A percentile compares a stretch with the other conserved stretches of the same genome.
Conservation (phyloP, 2,329 filamentous ascomycete species). For the Tolypocladium sp. region DNA sequence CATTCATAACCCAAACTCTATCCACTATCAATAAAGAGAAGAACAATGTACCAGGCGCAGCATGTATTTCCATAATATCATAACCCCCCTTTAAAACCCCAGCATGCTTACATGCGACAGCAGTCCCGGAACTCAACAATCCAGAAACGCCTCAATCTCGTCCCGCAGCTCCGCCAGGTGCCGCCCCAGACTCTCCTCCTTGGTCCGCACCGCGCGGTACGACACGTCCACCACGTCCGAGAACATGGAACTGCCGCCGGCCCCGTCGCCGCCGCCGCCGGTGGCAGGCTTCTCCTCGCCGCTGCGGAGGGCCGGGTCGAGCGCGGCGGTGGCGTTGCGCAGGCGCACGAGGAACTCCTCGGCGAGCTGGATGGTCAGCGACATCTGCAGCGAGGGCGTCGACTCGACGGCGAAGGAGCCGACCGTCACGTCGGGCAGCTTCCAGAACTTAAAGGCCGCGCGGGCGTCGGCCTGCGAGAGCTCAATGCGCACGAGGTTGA, state of each 20-base stretch:
- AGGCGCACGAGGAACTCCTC: constrained; percentile 29
- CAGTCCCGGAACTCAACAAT: constrained; percentile 3
- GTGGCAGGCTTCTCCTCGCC: constrained; percentile 1
- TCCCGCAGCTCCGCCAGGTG: constrained; percentile 21
- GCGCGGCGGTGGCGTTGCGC: constrained; percentile 17
- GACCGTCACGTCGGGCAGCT: constrained; percentile 29
- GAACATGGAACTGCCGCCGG: constrained; percentile 18
- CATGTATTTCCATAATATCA: background rate
- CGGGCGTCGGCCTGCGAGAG: constrained; percentile 16
- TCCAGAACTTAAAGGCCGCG: constrained; percentile 24
- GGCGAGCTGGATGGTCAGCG: constrained; percentile 30
- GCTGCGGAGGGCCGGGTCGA: constrained; percentile 14
- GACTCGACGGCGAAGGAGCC: constrained; percentile 30
- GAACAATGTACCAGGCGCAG: background rate
- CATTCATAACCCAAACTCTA: too few relatives aligned
- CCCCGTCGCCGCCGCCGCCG: constrained; percentile 2
- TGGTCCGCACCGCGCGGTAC: constrained; percentile 19
- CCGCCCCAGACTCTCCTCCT: constrained; percentile 23
- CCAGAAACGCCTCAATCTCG: constrained; percentile 22
- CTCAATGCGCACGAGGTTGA: constrained; percentile 24
- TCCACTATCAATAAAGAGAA: background rate
- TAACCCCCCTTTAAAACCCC: background rate
- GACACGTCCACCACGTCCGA: constrained; percentile 21
- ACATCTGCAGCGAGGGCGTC: constrained; percentile 31
- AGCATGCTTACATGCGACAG: background rate